Evolutionary conservation across 1,139 yeast genomes (phyloP), one percentile per base, ranked within the genome.

Genomic region (Lodderomyces pseudojiufengensis): DNA sequence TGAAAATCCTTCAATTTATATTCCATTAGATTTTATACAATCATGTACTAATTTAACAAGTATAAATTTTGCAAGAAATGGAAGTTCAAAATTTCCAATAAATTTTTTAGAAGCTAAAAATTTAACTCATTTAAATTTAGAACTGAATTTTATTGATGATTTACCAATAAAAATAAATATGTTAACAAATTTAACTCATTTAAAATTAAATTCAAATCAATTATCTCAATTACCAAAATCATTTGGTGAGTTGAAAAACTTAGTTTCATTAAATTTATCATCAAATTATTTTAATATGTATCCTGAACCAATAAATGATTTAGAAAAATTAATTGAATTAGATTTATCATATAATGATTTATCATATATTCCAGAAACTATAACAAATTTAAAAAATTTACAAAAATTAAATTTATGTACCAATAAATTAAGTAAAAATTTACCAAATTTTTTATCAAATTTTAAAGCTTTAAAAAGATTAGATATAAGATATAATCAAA

Each of bases 11-110:
- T 83, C 95, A 15, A 82, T 90, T 36, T 78, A 80, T 40, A 66
- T 90, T 24, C 95, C 97, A 0, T 63, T 79, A 40, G 96, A 88
- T 55, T 88, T 88, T 54, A 80, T 88, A 47, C 95, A 87, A 54
- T 78, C 86, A 21, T 84, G 95, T 47, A 73, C 78, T 33, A 84
- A 84, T 50, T 65, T 90, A 46, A 73, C 76, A 23, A 74, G 78
- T 39, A 69, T 88, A 41, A 72, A 78, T 37, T 86, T 80, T 64
- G 78, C 86, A 1, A 71, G 79, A 43, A 84, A 86, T 50, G 84
- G 95, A 38, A 77, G 86, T 12, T 76, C 82, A 8, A 72, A 68
- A 36, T 84, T 90, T 52, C 97, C 97, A 2, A 57, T 68, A 27
- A 83, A 85, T 47, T 71, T 90, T 33, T 69, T 82, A 4, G 81